Percentiles rank a stretch among this genome's conserved stretches.
Evolutionary conservation across 1,284 basidiomycete genomes (phyloP).

Genomic region (Ceratobasidium papillatum): DNA sequence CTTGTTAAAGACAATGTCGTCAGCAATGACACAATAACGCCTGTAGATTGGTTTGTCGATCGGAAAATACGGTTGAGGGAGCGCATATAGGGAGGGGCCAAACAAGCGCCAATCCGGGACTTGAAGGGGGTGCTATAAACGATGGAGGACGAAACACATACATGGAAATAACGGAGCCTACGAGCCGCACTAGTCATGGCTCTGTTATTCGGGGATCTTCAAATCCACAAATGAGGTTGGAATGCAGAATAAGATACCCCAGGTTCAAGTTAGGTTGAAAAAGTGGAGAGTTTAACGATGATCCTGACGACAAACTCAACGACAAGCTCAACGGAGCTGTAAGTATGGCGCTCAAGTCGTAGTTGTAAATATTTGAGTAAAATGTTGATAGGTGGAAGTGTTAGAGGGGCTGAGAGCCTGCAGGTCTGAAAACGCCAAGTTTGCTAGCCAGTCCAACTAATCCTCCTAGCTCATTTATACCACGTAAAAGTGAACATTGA

Average conservation of each 20-base stretch:
- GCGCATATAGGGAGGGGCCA: not conserved
- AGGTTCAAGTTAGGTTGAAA: no score
- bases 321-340: not conserved
- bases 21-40: not conserved
- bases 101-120: not conserved
- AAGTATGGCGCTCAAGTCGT: not conserved
- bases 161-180: not conserved
- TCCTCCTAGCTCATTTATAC: not conserved
- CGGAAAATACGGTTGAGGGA: not conserved
- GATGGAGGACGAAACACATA: not conserved
- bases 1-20: constrained; percentile 11
- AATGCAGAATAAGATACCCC: no score
- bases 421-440: not conserved
- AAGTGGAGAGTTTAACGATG: not conserved
- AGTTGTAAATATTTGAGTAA: not conserved
- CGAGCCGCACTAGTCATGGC: not conserved
- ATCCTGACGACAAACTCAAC: constrained; percentile 9
- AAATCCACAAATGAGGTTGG: not conserved
- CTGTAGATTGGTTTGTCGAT: not conserved
- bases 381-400: not conserved
- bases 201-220: constrained; percentile 1
- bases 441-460: not conserved
- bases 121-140: not conserved
- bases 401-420: not conserved
- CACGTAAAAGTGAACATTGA: not conserved